Evolutionary conservation across 768 basidiomycete genomes (phyloP), one percentile per base, ranked within the genome.

Genomic region (Podaxis sp.): DNA sequence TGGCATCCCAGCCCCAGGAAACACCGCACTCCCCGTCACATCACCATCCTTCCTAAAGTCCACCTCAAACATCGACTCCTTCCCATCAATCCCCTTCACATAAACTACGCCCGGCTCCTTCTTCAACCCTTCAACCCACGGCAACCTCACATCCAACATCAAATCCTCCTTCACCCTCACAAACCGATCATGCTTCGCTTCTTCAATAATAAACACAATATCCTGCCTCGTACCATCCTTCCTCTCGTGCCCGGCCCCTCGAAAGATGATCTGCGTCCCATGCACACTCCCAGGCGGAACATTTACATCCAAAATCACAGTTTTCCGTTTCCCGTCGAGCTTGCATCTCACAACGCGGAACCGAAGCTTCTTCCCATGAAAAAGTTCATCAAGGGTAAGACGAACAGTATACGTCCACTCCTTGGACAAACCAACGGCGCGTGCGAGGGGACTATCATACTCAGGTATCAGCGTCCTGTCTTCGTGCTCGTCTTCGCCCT

Each of bases 391-490:
- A n/a, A 90, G 80, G 1, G 82, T 79, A 57, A 89, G 70, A 17
- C 78, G 76, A 5, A 90, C 80, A 0, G 87, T 83, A 73, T 87
- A 89, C 17, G 82, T 76, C 87, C 88, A 90, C 68, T 89, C 87
- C 64, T 81, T 81, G 33, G 80, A 77, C 47, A 70, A 64, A 22
- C 79, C 79, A 64, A 79, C 63, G 63, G 79, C 73, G 64, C 80
- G 69, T 63, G 71, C 68, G 19, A 83, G 73, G 7, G 80, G 80
- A 47, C 78, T 43, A 24, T 55, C 46, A 38, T 46, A 61, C 37
- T 61, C 60, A 1, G 60, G 60, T 6, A 55, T 54, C 15, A 61
- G 33, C 6, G 60, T 61, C 15, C 60, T 52, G 13, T 36, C 60
- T 15, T 43, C 43, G 33, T 47, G 25, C 22, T 47, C 52, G 9